These are phyloP conservation scores for Arabidopsis arenosa DNA, from an alignment of 345 rosid genomes.

Conservation along the genomic window DNA sequence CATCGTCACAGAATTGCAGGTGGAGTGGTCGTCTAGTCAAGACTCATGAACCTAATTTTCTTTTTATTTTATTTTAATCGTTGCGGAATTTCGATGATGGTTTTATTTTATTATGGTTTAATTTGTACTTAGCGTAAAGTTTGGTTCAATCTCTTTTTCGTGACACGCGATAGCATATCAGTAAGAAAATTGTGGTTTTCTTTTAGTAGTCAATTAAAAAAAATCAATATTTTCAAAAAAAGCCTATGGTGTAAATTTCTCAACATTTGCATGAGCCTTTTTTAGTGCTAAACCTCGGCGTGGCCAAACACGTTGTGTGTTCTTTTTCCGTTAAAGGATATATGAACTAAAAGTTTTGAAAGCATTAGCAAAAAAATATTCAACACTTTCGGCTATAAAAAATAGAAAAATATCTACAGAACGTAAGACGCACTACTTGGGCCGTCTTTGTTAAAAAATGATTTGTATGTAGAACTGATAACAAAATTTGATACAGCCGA, in stretches of 20 bases:
- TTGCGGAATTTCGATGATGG: slow-evolving; percentile 21
- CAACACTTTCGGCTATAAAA: slow-evolving; percentile 40
- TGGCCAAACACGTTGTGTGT: slow-evolving; percentile 35
- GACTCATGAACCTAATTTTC: slow-evolving; percentile 29
- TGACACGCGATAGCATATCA: slow-evolving; percentile 5
- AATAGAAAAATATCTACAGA: not conserved
- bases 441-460: slow-evolving; percentile 13
- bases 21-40: slow-evolving; percentile 41
- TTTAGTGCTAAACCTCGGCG: slow-evolving; percentile 33
- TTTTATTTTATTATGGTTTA: not conserved
- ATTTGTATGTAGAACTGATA: slow-evolving; percentile 16
- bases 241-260: slow-evolving; percentile 31
- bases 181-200: not conserved
- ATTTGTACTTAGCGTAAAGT: slow-evolving; percentile 29
- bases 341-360: not conserved
- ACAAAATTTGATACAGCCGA: slow-evolving; percentile 12
- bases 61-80: not conserved
- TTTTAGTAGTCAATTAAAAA: not conserved
- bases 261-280: slow-evolving; percentile 20
- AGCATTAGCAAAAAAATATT: slow-evolving; percentile 15
- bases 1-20: slow-evolving; percentile 35
- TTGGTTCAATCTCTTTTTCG: slow-evolving; percentile 16
- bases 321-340: slow-evolving; percentile 10
- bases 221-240: not conserved
- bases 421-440: slow-evolving; percentile 41